Evolutionary conservation across 306 rosid genomes (phyloP), one percentile per base, ranked within the genome.

Genomic region (Cercis canadensis): DNA sequence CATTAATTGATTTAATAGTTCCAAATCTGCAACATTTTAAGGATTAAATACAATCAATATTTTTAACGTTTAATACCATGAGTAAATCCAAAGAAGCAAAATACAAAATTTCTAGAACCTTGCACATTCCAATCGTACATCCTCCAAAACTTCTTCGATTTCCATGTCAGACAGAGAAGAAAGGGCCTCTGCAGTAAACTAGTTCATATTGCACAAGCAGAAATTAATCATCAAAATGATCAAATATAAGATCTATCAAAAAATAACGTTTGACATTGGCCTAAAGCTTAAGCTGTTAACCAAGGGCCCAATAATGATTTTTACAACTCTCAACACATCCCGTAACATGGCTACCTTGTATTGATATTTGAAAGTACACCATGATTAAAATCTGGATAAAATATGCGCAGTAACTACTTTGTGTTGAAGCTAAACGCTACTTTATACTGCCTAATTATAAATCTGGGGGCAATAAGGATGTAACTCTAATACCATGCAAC

Each of bases 51-150:
- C 33, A 11, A 70, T 33, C 34, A 17, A 40, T 50, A 29, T 33
- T 17, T 55, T 63, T 68, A 62, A 11, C 58, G 21, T 65, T 17
- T 0, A 52, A 80, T 21, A 34, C 14, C 43, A 62, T 50, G 54
- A 60, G 41, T 62, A 75, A 70, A 34, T 74, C 44, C 40, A 73
- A 72, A 59, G 54, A 19, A 29, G 33, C 24, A 76, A 36, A 47
- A 58, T 70, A 5, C 43, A 37, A 37, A 37, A 37, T 9, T 33
- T 24, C 29, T 24, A 24, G 84, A 66, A 94, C 97, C 99, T 91
- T 77, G 95, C 85, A 84, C 99, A 94, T 79, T 94, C 99, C 82
- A 85, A 72, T 32, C 99, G 95, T 65, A 94, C 75, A 70, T 94
- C 99, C 82, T 86, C 96, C 79, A 89, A 72, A 66, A 87, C 73